Conservation (phyloP, 805 yeast species). For the Starmerella etchellsii region DNA sequence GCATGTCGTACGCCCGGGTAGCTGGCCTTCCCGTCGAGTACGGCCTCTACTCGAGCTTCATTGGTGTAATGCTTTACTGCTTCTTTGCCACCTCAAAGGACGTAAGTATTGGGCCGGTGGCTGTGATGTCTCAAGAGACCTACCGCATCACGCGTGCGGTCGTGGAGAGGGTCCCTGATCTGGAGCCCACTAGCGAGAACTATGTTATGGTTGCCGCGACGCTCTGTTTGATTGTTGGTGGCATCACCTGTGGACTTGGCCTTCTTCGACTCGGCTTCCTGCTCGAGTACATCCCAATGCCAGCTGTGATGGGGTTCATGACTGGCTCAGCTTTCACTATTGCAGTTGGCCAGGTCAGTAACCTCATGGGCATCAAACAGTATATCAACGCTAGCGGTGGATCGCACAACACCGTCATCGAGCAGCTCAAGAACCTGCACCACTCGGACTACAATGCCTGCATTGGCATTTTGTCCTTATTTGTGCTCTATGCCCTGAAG, state of each 20-base stretch:
- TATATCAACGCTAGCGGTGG: constrained; percentile 59
- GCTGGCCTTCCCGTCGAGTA: constrained; percentile 73
- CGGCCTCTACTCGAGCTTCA: constrained; percentile 82
- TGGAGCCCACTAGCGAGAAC: constrained; percentile 26
- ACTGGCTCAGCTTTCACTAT: constrained; percentile 84
- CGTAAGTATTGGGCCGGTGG: constrained; percentile 93
- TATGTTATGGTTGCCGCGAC: constrained; percentile 71
- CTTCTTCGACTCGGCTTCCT: constrained; percentile 73
- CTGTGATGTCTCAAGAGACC: constrained; percentile 83
- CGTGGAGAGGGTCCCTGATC: constrained; percentile 34
- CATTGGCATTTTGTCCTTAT: constrained; percentile 66
- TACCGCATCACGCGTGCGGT: constrained; percentile 64
- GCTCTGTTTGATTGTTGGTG: constrained; percentile 71
- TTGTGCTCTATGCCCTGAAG: constrained; percentile 63
- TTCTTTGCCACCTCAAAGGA: constrained; percentile 92
- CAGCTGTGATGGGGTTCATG: constrained; percentile 92
- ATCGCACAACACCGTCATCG: constrained; percentile 55
- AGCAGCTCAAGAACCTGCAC: constrained; percentile 59
- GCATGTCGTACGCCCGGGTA: constrained; percentile 86
- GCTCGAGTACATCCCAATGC: constrained; percentile 76
- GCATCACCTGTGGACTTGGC: constrained; percentile 72
- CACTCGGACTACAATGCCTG: constrained; percentile 70
- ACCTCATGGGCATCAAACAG: constrained; percentile 57
- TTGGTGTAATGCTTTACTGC: constrained; percentile 80
- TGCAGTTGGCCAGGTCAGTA: constrained; percentile 75